phyloP scores from a whole-genome alignment of 83 land plant species.

The Larix sibirica region DNA sequence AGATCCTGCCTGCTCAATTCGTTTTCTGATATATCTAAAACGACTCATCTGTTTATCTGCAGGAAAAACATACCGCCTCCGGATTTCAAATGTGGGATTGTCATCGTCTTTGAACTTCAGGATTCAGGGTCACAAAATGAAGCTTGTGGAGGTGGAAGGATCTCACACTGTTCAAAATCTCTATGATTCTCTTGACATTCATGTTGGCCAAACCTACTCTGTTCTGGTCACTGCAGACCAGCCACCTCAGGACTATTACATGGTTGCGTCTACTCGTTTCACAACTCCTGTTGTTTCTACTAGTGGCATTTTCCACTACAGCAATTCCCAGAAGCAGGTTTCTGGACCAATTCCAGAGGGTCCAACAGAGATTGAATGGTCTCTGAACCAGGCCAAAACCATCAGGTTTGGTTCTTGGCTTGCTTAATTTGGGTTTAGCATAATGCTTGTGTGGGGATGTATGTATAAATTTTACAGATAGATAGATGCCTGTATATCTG shows the following conservation, averaged over 20 bases:
- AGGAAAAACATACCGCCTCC: conserved; percentile 78
- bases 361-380: conserved; percentile 65
- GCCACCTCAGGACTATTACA: conserved; percentile 50
- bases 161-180: conserved; percentile 64
- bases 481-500: not conserved
- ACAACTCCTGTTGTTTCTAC: conserved; percentile 41
- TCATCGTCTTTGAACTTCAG: conserved; percentile 70
- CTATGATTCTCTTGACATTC: conserved; percentile 72
- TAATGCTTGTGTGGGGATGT: no score
- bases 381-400: conserved; percentile 64
- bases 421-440: not conserved
- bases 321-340: conserved; percentile 36
- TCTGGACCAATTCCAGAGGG: conserved; percentile 70
- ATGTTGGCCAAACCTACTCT: conserved; percentile 74
- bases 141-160: conserved; percentile 73
- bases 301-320: conserved; percentile 55
- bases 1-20: not conserved
- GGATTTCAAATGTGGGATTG: conserved; percentile 72
- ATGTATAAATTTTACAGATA: not conserved
- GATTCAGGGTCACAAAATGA: conserved; percentile 63
- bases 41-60: not conserved
- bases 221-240: conserved; percentile 73
- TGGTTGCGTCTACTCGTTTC: conserved; percentile 71
- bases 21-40: not conserved
- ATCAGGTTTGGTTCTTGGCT: conserved; percentile 34